Evolutionary conservation across 2,329 filamentous ascomycete genomes (phyloP), one percentile per base, ranked within the genome.

Genomic region (Emydomyces testavorans): DNA sequence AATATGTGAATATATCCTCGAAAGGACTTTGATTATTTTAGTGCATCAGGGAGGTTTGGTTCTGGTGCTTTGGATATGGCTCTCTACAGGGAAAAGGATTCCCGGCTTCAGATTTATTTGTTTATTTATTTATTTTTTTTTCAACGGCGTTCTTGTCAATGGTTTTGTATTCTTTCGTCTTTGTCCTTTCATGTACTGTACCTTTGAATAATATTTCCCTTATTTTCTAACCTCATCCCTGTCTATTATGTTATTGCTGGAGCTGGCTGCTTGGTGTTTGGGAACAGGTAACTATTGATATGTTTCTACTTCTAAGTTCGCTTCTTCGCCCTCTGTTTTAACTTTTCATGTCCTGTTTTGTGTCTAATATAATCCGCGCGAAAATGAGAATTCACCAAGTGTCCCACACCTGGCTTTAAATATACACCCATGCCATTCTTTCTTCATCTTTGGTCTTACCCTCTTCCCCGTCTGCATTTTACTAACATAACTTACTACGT

Each of bases 1-100:
- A 37, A 29, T 45, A 15, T 45, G 42, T 45, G 42, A 36, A 28
- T 45, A 28, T 45, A 45, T 45, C 37, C 20, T 23, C 20, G 15
- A 7, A 18, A 4, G 18, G 23, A 23, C 32, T 20, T 21, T 35
- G 31, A 16, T 16, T 2, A 16, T 20, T 29, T 45, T n/a, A 45
- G 24, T 37, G 31, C 42, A 45, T 45, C 32, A 16, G 32, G 21
- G 32, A 2, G 23, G 42, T 13, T 36, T 28, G 41, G 20, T 16
- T 36, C 26, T 36, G n/a, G 10, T 45, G 34, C 7, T n/a, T 45
- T 45, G 41, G 29, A 36, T 44, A 44, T 16, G 20, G 16, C 16
- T 24, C 34, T 16, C 18, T 6, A 16, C 11, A 3, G 21, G 15
- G 10, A 16, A 42, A 29, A 23, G 28, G 16, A 34, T 34, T 43